phyloP scores from a whole-genome alignment of 2,329 filamentous ascomycete genomes.

The Xylaria sp. region DNA sequence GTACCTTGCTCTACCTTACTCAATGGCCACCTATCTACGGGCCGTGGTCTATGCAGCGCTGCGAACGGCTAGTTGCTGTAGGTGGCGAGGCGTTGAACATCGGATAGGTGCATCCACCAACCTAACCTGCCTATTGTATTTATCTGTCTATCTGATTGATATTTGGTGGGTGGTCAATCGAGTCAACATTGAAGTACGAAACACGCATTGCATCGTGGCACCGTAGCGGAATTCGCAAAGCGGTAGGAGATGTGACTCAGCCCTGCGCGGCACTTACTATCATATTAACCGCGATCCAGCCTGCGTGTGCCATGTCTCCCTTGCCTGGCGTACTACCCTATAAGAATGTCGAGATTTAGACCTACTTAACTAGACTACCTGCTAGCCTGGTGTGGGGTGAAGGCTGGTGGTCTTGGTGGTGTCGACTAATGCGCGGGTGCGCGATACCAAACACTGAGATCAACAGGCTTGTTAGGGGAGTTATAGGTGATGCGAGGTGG shows the following conservation, averaged over 20 bases:
- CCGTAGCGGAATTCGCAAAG: background rate
- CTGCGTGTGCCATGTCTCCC: background rate
- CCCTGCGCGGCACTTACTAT: background rate
- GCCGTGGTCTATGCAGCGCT: slow-evolving; percentile 2
- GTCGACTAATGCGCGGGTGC: slow-evolving; percentile 2
- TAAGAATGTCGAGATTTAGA: background rate
- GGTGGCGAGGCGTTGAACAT: slow-evolving; percentile 1
- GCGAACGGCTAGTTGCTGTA: background rate
- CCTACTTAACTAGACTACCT: background rate
- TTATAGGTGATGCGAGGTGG: background rate
- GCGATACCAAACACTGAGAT: background rate
- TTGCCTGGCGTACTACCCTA: background rate
- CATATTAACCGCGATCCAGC: background rate
- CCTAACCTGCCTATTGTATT: background rate
- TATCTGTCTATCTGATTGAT: background rate
- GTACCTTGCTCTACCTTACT: too few species aligned
- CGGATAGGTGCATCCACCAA: slow-evolving; percentile 10
- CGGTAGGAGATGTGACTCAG: background rate
- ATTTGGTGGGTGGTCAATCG: background rate
- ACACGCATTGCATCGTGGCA: background rate
- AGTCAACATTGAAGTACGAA: background rate
- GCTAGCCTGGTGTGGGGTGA: slow-evolving; percentile 18
- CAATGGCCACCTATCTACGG: background rate
- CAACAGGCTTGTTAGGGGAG: background rate
- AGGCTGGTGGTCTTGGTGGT: background rate